Evolutionary conservation across 129 eudicot species (phyloP), one percentile per base, ranked within the genome.

Genomic region (Helianthus tuberosus): DNA sequence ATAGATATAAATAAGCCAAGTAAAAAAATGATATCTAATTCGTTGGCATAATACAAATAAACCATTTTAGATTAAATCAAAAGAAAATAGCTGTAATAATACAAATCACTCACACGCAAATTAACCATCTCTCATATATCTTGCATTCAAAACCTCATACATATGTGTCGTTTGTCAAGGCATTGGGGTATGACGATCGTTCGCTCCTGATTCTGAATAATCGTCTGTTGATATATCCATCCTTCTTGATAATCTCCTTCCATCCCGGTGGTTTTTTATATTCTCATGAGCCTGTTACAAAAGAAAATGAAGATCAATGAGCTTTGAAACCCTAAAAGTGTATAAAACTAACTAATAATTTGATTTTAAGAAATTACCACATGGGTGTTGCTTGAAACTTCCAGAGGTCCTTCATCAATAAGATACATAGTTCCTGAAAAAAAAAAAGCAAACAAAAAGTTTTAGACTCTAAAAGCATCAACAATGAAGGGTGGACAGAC

Each of bases 141-240:
- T 23, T 59, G 65, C 65, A 29, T 25, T 27, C 65, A 59, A 27
- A 59, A 29, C 16, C 39, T 59, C 65, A 25, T 29, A 11, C 10
- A 8, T 12, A 11, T 59, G n/a, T 17, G 50, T 82, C 74, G 72
- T 70, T 20, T 17, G 50, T 82, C 74, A 74, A 20, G 91, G 77
- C 73, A 39, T 83, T 9, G 96, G 98, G 5, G 91, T 92, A 73
- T 92, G 98, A 62, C 89, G 89, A 54, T 85, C 74, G 64, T 92
- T 92, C 4, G 98, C 89, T 66, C 94, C 94, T 0, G 96, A 87
- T 74, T 91, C 98, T 35, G 84, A 85, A 85, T 92, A 92, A 77
- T 89, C 98, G 44, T 84, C 47, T 8, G 87, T 35, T 66, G 81
- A 78, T 1, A 84, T 60, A 5, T 53, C 71, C 85, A 84, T 81